A percentile compares a stretch with the other conserved stretches of the same genome.
phyloP scores from a whole-genome alignment of 2,329 filamentous ascomycete species.

The Coniella vitis region DNA sequence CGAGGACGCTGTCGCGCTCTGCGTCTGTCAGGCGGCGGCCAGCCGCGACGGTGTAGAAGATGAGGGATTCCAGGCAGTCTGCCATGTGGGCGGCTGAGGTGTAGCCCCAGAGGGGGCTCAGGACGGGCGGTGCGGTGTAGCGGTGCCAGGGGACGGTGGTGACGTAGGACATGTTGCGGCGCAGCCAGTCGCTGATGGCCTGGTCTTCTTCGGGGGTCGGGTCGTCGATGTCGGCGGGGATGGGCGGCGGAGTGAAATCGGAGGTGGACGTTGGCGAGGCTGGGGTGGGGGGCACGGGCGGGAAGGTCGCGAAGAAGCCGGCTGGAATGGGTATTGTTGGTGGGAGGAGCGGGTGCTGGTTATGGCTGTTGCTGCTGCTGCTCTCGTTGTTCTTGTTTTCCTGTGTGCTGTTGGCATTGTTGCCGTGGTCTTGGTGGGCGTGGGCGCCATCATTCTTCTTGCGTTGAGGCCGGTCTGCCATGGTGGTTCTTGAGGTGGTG shows the following conservation, averaged over 20 bases:
- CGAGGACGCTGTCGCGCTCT: conserved; percentile 12
- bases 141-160: conserved; percentile 14
- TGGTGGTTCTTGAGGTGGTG: background rate
- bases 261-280: background rate
- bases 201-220: conserved; percentile 9
- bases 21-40: conserved; percentile 9
- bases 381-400: background rate
- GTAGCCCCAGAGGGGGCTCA: conserved; percentile 15
- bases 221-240: conserved; percentile 11
- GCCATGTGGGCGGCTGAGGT: conserved; percentile 10
- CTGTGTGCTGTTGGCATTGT: background rate
- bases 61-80: conserved; percentile 11
- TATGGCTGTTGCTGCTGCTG: background rate
- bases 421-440: background rate
- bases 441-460: background rate
- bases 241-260: conserved; percentile 8
- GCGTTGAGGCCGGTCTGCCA: background rate
- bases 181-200: conserved; percentile 12
- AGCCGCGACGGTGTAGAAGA: conserved; percentile 13
- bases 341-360: background rate
- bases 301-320: background rate
- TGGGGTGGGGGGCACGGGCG: background rate
- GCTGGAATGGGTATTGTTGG: background rate
- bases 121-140: conserved; percentile 10
- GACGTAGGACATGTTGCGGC: conserved; percentile 12